Evolutionary conservation across 192 early-diverging fungal species (phyloP), one percentile per base, ranked within the genome.

Genomic region (Linnemannia zychae): DNA sequence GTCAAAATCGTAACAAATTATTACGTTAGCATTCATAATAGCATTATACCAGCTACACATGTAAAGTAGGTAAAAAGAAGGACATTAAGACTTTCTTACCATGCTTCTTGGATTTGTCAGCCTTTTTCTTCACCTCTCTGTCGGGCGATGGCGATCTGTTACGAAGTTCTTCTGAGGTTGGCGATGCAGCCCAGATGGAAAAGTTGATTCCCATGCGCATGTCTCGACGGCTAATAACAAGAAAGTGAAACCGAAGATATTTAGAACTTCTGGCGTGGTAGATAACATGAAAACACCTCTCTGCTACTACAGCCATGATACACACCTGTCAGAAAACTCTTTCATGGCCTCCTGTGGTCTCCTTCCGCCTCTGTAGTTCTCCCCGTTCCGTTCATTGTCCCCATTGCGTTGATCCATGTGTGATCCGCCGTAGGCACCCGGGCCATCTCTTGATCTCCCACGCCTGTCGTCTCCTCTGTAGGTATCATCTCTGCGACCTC

Each of bases 171-270:
- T 86, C 90, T 31, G 79, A 87, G 0, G 92, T 89, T 17, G 91
- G 92, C 1, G 92, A 91, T 22, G 89, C 72, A 15, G 90, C 84
- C 92, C 92, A 93, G 31, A 93, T 90, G 0, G 90, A 90, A 49
- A 90, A 88, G 31, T 81, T 48, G 38, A 75, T 90, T 3, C 81
- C 75, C 31, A 90, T 75, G 7, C 91, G 84, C 52, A 91, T 74
- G 0, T 75, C 81, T 31, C 86, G 81, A 44, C 92, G 76, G 38
- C 83, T 74, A 28, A 67, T 77, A 50, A 85, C 67, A 12, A 53
- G 7, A n/a, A n/a, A n/a, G n/a, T 46, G 9, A 11, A 71, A 36
- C 24, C 11, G 50, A 50, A n/a, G 24, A 1, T 7, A n/a, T 36
- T 71, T n/a, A 31, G 24, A 24, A 18, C 24, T 48, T 49, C 1